Conservation (phyloP, 345 rosid genomes). For the Trapa incisa region DNA sequence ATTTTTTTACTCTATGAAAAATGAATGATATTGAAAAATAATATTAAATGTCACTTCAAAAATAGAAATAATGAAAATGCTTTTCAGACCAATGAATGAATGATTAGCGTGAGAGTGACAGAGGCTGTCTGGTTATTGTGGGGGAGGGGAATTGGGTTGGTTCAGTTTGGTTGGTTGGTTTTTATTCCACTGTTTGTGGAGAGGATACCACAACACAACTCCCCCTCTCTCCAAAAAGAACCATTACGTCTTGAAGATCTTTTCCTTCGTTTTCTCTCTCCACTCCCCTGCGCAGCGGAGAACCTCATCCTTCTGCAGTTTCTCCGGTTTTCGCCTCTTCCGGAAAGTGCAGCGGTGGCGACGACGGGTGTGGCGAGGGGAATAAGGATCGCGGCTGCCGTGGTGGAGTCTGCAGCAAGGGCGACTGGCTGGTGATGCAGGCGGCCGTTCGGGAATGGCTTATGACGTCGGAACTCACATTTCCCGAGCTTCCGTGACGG, state of each 20-base stretch:
- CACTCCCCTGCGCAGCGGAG: conserved; percentile 11
- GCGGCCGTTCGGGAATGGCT: conserved; percentile 40
- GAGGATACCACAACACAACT: neutral
- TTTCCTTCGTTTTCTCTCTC: conserved; percentile 8
- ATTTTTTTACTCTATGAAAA: too few relatives aligned
- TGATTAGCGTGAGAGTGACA: neutral
- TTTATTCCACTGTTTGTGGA: conserved; percentile 16
- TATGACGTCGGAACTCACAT: conserved; percentile 66
- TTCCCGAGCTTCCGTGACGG: conserved; percentile 34
- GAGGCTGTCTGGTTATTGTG: conserved; percentile 7
- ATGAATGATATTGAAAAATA: too few relatives aligned
- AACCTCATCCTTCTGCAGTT: neutral
- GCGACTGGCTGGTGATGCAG: conserved; percentile 29
- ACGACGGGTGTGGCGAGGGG: conserved; percentile 5
- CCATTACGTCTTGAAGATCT: conserved; percentile 24
- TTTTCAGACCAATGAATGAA: neutral
- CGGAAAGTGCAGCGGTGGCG: too few relatives aligned
- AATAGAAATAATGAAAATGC: too few relatives aligned
- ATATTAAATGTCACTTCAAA: too few relatives aligned
- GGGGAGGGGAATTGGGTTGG: conserved; percentile 3
- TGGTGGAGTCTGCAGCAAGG: conserved; percentile 14
- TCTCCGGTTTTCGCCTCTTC: too few relatives aligned
- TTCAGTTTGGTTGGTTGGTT: conserved; percentile 30
- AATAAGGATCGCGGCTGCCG: conserved; percentile 15
- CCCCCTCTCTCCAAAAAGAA: conserved; percentile 45